Evolutionary conservation across 768 basidiomycete species (phyloP).

Genomic region (Megacollybia marginata): DNA sequence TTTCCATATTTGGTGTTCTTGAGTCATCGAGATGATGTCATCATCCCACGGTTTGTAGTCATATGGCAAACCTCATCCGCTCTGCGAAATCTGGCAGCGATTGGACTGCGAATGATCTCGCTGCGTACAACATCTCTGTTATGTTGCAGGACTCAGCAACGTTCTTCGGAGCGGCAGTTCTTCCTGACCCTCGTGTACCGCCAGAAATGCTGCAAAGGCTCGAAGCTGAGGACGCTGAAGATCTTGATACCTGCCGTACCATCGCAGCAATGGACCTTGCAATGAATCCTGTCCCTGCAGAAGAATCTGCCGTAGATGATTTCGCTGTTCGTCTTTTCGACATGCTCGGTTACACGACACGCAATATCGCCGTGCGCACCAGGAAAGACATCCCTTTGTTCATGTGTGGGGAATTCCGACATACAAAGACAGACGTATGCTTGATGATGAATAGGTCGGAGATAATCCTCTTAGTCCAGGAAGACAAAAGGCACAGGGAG

Average conservation of each 20-base stretch:
- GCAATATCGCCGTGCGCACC: not conserved
- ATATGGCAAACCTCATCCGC: too few species aligned
- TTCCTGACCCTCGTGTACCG: too few species aligned
- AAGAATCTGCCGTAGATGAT: constrained; percentile 7
- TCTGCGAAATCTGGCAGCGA: too few species aligned
- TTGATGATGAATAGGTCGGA: not conserved
- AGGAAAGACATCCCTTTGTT: constrained; percentile 1
- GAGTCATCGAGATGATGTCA: too few species aligned
- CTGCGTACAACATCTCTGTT: too few species aligned
- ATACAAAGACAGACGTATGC: constrained; percentile 7
- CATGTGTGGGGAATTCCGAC: constrained; percentile 1
- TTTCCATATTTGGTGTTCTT: too few species aligned
- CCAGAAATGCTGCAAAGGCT: too few species aligned
- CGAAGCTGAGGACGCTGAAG: not conserved
- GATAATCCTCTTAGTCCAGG: constrained; percentile 2
- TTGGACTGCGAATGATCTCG: too few species aligned
- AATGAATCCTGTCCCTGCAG: not conserved
- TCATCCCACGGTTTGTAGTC: too few species aligned
- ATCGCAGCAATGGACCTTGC: not conserved
- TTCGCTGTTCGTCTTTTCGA: constrained; percentile 3
- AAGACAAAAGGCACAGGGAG: constrained; percentile 1
- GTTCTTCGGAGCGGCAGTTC: too few species aligned
- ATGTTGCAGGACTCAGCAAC: too few species aligned
- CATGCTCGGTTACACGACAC: constrained; percentile 4
- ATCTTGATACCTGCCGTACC: not conserved